Evolutionary conservation across 2,329 filamentous ascomycete genomes (phyloP).

Genomic region (Alternaria rosae): DNA sequence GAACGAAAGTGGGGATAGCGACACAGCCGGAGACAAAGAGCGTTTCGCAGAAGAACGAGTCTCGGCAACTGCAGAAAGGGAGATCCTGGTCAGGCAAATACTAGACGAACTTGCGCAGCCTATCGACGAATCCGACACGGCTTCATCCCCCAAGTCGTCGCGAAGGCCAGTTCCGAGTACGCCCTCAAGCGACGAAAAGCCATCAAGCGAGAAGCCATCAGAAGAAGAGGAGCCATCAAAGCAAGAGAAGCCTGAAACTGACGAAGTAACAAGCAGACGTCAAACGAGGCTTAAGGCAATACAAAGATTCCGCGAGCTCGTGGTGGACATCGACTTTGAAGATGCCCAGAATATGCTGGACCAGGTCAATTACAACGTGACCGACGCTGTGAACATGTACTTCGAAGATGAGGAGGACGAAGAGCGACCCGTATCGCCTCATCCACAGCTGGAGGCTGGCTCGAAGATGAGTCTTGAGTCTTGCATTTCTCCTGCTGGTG

Average conservation of each 20-base stretch:
- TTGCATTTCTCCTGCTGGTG: not conserved
- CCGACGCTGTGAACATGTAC: not conserved
- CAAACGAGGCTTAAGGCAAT: not conserved
- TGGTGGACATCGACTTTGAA: not conserved
- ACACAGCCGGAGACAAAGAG: not conserved
- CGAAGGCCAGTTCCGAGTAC: not conserved
- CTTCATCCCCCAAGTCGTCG: not conserved
- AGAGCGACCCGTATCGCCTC: not conserved
- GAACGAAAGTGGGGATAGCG: not conserved
- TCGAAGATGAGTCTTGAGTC: not conserved
- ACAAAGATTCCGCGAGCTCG: not conserved
- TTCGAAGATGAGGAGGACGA: not conserved
- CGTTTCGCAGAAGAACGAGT: not conserved
- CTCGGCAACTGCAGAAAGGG: not conserved
- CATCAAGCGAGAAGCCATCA: no score
- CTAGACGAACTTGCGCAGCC: conserved; percentile 5
- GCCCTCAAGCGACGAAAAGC: not conserved
- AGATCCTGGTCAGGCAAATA: not conserved
- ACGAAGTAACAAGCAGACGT: not conserved
- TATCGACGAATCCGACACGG: not conserved
- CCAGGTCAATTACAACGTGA: not conserved
- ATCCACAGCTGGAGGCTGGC: not conserved
- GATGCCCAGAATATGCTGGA: not conserved
- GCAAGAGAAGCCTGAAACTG: not conserved
- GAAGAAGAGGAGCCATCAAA: not conserved